Evolutionary conservation across 2,329 filamentous ascomycete genomes (phyloP), one percentile per base, ranked within the genome.

Genomic region (Diaporthe humulicola): DNA sequence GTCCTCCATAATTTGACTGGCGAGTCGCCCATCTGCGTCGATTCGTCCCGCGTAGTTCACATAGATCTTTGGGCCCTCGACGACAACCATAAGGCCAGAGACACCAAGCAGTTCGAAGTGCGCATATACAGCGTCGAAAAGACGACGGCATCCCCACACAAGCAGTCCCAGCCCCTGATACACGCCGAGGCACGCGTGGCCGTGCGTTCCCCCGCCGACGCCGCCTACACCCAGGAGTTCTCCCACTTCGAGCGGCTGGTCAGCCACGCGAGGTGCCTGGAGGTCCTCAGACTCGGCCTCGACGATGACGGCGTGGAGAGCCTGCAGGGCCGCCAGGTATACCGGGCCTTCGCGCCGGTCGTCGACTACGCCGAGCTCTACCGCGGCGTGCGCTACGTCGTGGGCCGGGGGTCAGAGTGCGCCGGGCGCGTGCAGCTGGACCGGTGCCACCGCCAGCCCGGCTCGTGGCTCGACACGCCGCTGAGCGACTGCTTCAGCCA

Each of bases 301-400:
- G 38, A 79, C 50, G 75, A 58, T 69, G 78, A 80, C 17, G 79
- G 70, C 1, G 81, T 84, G 36, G 82, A 85, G 9, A 77, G 80
- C 15, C 67, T 86, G 28, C 80, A 81, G 60, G 82, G 81, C 4
- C 80, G 80, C 10, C 82, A 81, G 71, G 80, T 87, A 8, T 88
- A 87, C 77, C 77, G 78, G 9, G 78, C 80, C 1, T 84, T 87
- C 73, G 70, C 72, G 0, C 76, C 80, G 0, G 77, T 86, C 22
- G 82, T 86, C n/a, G 79, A 83, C 67, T 86, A 84, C 73, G 76
- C 72, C 1, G 74, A 78, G 6, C 4, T 75, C 3, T 86, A 82
- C 75, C 80, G 74, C 0, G 82, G 83, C 1, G 71, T 86, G 3
- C 73, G 69, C 22, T 78, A 78, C 19, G 70, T 86, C 0, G 80